Conservation (phyloP, 306 rosid species). For the Rubus parviflorus region DNA sequence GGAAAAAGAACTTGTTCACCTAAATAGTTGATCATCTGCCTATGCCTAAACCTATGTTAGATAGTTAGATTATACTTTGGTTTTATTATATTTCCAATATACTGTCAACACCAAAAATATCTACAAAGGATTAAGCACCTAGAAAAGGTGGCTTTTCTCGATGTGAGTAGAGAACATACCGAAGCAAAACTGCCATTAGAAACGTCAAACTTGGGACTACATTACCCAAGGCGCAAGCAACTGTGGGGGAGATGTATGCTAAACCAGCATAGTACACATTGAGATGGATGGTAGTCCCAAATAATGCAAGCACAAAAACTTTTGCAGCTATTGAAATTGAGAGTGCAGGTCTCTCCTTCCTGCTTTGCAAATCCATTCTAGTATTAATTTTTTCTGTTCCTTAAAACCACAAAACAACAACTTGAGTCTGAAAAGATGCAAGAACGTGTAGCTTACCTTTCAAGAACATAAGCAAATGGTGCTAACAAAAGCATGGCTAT, state of each 20-base stretch:
- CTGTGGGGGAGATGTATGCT: constrained; percentile 29
- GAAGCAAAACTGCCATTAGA: constrained; percentile 25
- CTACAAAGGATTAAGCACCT: background rate
- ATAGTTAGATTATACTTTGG: background rate
- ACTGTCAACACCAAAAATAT: background rate
- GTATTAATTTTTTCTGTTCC: background rate
- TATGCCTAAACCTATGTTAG: background rate
- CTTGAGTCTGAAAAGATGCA: background rate
- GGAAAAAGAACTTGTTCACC: background rate
- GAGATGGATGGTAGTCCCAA: constrained; percentile 40
- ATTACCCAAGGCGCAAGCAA: constrained; percentile 37
- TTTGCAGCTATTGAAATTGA: constrained; percentile 22
- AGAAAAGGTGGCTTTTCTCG: background rate
- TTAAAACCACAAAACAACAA: background rate
- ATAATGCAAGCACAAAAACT: constrained; percentile 29
- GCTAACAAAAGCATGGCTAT: constrained; percentile 28
- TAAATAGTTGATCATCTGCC: background rate
- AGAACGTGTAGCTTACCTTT: constrained; percentile 22
- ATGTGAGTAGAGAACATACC: constrained; percentile 13
- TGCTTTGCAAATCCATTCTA: constrained; percentile 6
- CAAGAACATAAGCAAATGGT: constrained; percentile 30
- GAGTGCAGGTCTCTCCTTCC: constrained; percentile 33
- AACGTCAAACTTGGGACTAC: constrained; percentile 40
- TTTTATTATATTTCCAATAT: background rate
- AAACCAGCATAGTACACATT: constrained; percentile 39